phyloP scores from a whole-genome alignment of 192 early-diverging fungal species.

The Rhizophagus sp. region DNA sequence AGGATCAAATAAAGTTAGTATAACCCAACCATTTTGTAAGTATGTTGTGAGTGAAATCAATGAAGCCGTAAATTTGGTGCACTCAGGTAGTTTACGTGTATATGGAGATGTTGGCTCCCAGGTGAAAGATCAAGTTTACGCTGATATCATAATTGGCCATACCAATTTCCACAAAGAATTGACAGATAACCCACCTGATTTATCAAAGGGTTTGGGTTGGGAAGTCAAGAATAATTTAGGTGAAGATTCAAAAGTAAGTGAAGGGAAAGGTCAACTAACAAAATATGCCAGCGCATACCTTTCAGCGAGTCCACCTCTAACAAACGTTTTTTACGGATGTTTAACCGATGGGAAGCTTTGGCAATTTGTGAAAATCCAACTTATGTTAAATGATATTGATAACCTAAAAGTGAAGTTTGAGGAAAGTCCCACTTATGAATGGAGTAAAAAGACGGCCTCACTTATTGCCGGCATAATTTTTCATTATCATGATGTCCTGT shows the following conservation, averaged over 20 bases:
- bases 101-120: neutral
- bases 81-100: neutral
- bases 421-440: conserved; percentile 11
- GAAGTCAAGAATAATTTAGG: too few relatives aligned
- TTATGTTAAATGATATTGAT: neutral
- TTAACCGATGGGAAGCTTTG: conserved; percentile 21
- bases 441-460: neutral
- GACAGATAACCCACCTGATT: conserved; percentile 19
- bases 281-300: too few relatives aligned
- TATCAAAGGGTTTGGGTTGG: conserved; percentile 13
- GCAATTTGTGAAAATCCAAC: conserved; percentile 15
- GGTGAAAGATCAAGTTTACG: neutral
- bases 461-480: conserved; percentile 3
- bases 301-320: too few relatives aligned
- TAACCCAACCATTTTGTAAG: conserved; percentile 20
- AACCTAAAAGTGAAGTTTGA: conserved; percentile 17
- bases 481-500: neutral
- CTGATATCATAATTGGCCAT: conserved; percentile 26
- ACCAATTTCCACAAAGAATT: neutral
- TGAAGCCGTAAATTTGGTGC: conserved; percentile 5
- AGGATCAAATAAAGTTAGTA: conserved; percentile 20
- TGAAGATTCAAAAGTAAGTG: too few relatives aligned
- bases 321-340: neutral
- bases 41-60: conserved; percentile 11
- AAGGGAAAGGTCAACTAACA: too few relatives aligned